Conservation (phyloP, 371 early-diverging fungal species). For the Lichtheimia corymbifera region DNA sequence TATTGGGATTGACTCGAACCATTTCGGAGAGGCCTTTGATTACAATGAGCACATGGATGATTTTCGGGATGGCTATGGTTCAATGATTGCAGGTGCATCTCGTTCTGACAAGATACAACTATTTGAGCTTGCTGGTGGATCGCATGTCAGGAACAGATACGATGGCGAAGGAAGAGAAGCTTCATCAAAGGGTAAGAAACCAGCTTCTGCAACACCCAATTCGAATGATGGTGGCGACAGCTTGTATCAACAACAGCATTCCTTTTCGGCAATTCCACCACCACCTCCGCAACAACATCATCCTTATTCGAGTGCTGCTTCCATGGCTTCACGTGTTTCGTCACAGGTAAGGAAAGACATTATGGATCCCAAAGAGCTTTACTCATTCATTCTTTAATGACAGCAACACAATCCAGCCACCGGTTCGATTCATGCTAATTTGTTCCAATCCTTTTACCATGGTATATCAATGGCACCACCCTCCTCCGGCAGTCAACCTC, state of each 20-base stretch:
- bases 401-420: too few relatives aligned
- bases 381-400: background rate
- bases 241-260: too few relatives aligned
- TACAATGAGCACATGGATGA: constrained; percentile 1
- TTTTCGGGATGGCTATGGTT: constrained; percentile 12
- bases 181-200: too few relatives aligned
- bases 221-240: too few relatives aligned
- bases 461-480: background rate
- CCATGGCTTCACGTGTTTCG: too few relatives aligned
- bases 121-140: constrained; percentile 14
- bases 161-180: background rate
- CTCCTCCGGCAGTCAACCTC: background rate
- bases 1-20: constrained; percentile 29
- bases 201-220: too few relatives aligned
- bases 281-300: too few relatives aligned
- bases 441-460: background rate
- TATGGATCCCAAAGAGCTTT: background rate
- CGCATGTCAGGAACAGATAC: constrained; percentile 7
- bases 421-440: background rate
- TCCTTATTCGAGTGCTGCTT: too few relatives aligned
- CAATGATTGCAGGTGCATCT: constrained; percentile 16
- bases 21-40: constrained; percentile 18
- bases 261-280: too few relatives aligned
- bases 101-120: constrained; percentile 13
- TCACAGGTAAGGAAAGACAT: too few relatives aligned